These are phyloP conservation scores for Sclerotiophoma versabilis DNA, from an alignment of 2,329 filamentous ascomycete species.

Conservation along the genomic window DNA sequence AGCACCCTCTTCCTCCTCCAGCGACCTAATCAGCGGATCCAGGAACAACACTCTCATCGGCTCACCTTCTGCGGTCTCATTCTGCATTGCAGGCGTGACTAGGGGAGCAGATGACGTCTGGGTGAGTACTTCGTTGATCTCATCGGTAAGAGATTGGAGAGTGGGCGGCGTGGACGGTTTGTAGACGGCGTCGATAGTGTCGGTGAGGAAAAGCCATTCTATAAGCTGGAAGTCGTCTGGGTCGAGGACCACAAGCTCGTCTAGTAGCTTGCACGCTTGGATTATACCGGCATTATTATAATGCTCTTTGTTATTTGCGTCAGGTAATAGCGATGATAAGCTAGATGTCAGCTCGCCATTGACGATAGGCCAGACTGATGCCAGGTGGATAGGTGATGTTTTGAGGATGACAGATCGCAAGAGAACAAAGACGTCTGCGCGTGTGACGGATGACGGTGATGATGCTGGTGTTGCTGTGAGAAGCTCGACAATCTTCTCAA, in stretches of 20 bases:
- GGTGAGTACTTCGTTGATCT: constrained; percentile 76
- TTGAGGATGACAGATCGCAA: constrained; percentile 82
- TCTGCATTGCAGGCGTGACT: not conserved
- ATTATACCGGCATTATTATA: constrained; percentile 80
- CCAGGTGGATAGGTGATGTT: constrained; percentile 79
- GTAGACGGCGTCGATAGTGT: constrained; percentile 96
- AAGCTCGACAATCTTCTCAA: constrained; percentile 87
- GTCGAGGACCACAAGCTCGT: constrained; percentile 82
- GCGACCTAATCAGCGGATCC: constrained; percentile 47
- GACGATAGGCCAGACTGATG: constrained; percentile 87
- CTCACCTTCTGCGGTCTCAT: constrained; percentile 11
- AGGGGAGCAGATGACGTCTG: constrained; percentile 17
- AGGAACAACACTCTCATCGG: constrained; percentile 52
- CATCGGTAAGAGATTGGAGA: constrained; percentile 80
- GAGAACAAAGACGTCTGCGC: constrained; percentile 89
- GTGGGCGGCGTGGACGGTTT: constrained; percentile 69
- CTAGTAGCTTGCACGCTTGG: constrained; percentile 92
- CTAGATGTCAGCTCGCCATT: constrained; percentile 85
- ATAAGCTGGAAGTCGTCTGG: constrained; percentile 98
- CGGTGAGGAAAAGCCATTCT: constrained; percentile 96
- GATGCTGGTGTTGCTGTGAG: constrained; percentile 83
- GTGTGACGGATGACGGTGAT: constrained; percentile 87
- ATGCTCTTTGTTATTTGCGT: constrained; percentile 72
- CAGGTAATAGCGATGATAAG: constrained; percentile 74
- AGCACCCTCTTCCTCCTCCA: constrained; percentile 45